A percentile compares a stretch with the other conserved stretches of the same genome.
These are phyloP conservation scores for Gentiana dahurica DNA, from an alignment of 257 asterid species.

Conservation along the genomic window DNA sequence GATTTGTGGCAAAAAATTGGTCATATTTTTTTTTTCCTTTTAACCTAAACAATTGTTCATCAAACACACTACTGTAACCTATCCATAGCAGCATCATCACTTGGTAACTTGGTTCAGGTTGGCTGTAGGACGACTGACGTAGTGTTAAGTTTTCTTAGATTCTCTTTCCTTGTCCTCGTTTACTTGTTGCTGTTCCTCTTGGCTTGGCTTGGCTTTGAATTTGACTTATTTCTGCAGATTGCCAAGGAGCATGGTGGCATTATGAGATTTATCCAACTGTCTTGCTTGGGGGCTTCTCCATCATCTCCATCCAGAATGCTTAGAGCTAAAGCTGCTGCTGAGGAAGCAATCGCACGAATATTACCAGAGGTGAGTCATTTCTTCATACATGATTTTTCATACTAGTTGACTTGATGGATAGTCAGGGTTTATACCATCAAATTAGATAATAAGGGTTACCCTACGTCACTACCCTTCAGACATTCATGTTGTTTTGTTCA, in stretches of 20 bases:
- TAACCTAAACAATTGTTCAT: no score
- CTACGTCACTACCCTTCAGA: no score
- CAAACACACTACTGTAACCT: no score
- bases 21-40: no score
- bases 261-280: constrained; percentile 82
- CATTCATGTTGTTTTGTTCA: no score
- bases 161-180: not conserved
- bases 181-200: not conserved
- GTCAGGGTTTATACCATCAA: no score
- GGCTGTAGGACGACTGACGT: no score
- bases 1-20: no score
- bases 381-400: not conserved
- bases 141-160: not conserved
- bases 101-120: no score
- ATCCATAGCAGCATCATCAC: no score
- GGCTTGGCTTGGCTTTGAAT: not conserved
- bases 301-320: constrained; percentile 75
- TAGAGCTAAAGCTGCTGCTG: constrained; percentile 92
- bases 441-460: no score
- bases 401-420: not conserved
- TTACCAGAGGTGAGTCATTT: constrained; percentile 57
- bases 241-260: constrained; percentile 97
- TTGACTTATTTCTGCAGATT: constrained; percentile 38
- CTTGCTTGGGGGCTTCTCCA: constrained; percentile 78
- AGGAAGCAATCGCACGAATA: constrained; percentile 63